Percentiles rank a stretch among this genome's conserved stretches.
phyloP scores from a whole-genome alignment of 2,329 filamentous ascomycete genomes.

The Ilyonectria robusta region DNA sequence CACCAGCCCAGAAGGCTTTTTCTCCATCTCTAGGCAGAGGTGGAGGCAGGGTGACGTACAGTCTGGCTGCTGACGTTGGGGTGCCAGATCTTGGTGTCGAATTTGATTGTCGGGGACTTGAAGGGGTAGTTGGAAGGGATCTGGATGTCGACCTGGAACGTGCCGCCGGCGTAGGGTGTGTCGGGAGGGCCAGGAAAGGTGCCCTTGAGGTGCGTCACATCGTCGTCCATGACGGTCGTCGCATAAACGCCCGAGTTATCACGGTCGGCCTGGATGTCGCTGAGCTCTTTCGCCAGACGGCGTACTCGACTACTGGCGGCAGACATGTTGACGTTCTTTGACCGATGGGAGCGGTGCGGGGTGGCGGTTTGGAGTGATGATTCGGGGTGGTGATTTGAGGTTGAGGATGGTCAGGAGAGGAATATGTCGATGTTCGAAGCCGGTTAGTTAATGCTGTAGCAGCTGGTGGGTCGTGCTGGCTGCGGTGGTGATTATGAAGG shows the following conservation, averaged over 20 bases:
- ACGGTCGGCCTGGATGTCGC: conserved; percentile 80
- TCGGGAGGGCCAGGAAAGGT: conserved; percentile 89
- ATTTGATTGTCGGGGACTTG: conserved; percentile 90
- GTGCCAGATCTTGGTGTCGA: conserved; percentile 96
- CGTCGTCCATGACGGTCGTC: conserved; percentile 73
- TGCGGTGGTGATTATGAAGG: neutral
- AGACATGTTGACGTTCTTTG: conserved; percentile 55
- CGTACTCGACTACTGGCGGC: conserved; percentile 61
- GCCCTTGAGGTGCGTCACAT: conserved; percentile 87
- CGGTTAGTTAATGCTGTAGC: neutral
- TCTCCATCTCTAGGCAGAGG: neutral
- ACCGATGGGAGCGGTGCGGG: conserved; percentile 2
- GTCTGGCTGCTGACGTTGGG: conserved; percentile 97
- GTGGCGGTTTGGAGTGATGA: neutral
- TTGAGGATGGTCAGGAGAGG: neutral
- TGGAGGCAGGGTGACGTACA: conserved; percentile 67
- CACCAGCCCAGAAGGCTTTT: conserved; percentile 2
- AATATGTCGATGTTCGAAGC: neutral
- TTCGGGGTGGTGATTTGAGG: neutral
- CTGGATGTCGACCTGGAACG: conserved; percentile 85
- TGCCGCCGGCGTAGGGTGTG: conserved; percentile 92
- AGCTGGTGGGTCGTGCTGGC: neutral
- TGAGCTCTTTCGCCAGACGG: conserved; percentile 81
- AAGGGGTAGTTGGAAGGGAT: conserved; percentile 95
- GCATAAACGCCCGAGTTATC: conserved; percentile 83